Evolutionary conservation across 129 eudicot genomes (phyloP), one percentile per base, ranked within the genome.

Genomic region (Heracleum sosnowskyi): DNA sequence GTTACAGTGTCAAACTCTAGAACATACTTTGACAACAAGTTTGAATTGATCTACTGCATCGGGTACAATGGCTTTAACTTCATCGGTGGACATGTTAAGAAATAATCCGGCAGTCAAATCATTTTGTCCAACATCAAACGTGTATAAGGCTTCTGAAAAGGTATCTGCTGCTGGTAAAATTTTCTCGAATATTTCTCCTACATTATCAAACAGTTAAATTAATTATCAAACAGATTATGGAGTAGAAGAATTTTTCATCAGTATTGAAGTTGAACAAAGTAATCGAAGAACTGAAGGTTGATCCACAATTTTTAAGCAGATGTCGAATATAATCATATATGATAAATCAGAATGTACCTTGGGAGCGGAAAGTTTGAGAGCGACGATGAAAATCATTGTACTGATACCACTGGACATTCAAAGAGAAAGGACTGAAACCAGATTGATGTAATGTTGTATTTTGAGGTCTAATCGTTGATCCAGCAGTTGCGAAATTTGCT

Each of bases 401-500:
- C 22, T 87, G 89, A 75, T 83, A 84, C 68, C 78, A 78, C 51
- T 90, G 96, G 17, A 90, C 89, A 36, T 90, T 84, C 33, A 92
- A 46, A 9, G 96, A 85, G 74, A 92, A 41, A 3, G 97, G 97
- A 37, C 89, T 94, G 63, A 77, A 84, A 45, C 88, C 88, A 39
- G 86, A 83, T 79, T 88, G 96, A 11, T 78, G 83, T 15, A 88
- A 81, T 40, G 95, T 88, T 29, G 89, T 80, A 72, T 90, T 91
- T 62, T 82, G 96, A 22, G 96, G 97, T 77, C 96, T 87, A 36
- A 92, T 90, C 47, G 95, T 89, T 0, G 99, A 92, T 42, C 91
- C 99, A 7, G 95, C 95, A 0, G 99, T 90, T 0, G 97, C 97
- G 20, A 96, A 96, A 73, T 96, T 96, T 72, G 93, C 97, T 79